phyloP scores from a whole-genome alignment of 192 early-diverging fungal species.

The Chytriomyces sp. region DNA sequence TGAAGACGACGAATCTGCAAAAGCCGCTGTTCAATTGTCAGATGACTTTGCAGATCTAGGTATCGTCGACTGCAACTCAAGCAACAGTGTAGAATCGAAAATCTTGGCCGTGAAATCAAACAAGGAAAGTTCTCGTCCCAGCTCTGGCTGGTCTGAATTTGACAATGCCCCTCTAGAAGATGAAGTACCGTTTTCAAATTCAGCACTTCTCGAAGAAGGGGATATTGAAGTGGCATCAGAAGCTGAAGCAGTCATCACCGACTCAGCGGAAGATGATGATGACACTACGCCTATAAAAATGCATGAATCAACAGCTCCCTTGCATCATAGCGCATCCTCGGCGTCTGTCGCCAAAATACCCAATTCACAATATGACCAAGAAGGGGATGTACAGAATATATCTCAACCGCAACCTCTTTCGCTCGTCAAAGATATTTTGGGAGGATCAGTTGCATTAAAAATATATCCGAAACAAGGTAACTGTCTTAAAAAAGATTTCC shows the following conservation, averaged over 20 bases:
- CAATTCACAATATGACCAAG: background rate
- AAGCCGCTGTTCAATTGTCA: conserved; percentile 10
- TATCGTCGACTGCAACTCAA: conserved; percentile 21
- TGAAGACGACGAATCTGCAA: conserved; percentile 27
- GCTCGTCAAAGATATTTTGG: too few relatives aligned
- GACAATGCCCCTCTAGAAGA: conserved; percentile 6
- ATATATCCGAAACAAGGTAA: too few relatives aligned
- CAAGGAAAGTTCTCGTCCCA: background rate
- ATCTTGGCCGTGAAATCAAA: background rate
- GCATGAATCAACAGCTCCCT: background rate
- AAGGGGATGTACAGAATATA: background rate
- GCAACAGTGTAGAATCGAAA: background rate
- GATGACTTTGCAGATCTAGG: conserved; percentile 27
- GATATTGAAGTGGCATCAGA: background rate
- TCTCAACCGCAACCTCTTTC: too few relatives aligned
- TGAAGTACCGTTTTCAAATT: background rate
- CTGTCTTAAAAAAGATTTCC: background rate
- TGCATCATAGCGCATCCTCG: background rate
- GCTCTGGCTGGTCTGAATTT: conserved; percentile 23
- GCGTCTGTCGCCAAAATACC: background rate
- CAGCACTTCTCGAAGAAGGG: background rate
- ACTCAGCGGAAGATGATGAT: background rate
- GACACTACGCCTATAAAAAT: background rate
- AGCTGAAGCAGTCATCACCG: background rate
- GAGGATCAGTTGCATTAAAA: too few relatives aligned